Percentiles rank a stretch among this genome's conserved stretches.
Evolutionary conservation across 495 filamentous ascomycete species (phyloP).

Genomic region (Venustampulla echinocandica): DNA sequence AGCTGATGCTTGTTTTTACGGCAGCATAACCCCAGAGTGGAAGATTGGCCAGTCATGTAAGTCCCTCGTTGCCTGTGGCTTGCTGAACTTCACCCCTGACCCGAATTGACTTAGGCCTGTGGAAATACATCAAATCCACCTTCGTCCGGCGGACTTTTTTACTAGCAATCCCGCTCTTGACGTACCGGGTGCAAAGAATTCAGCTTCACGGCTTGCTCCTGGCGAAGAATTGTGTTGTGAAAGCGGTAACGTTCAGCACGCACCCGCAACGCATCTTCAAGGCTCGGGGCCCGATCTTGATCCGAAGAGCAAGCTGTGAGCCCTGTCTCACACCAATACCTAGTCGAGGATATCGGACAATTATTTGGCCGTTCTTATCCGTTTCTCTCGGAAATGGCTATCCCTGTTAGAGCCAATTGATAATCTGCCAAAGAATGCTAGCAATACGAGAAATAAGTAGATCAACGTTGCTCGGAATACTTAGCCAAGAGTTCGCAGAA

Average conservation of each 20-base stretch:
- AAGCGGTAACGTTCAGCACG: constrained; percentile 21
- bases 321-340: too few species aligned
- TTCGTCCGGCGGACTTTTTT: constrained; percentile 70
- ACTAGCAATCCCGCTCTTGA: constrained; percentile 64
- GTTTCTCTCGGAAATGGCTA: too few species aligned
- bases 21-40: constrained; percentile 44
- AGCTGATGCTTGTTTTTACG: background rate
- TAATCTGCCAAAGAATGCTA: too few species aligned
- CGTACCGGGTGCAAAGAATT: constrained; percentile 51
- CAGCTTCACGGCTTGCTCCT: constrained; percentile 39
- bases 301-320: constrained; percentile 23
- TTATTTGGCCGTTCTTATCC: too few species aligned
- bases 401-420: too few species aligned
- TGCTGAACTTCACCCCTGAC: constrained; percentile 49
- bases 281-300: constrained; percentile 25
- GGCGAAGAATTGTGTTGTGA: constrained; percentile 29
- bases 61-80: constrained; percentile 38
- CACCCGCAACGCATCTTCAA: constrained; percentile 25
- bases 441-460: too few species aligned
- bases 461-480: too few species aligned
- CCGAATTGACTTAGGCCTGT: constrained; percentile 52
- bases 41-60: constrained; percentile 49
- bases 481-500: too few species aligned
- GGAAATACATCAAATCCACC: constrained; percentile 49
- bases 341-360: too few species aligned